Evolutionary conservation across 1,284 basidiomycete species (phyloP).

Genomic region (Schizophyllum commune): DNA sequence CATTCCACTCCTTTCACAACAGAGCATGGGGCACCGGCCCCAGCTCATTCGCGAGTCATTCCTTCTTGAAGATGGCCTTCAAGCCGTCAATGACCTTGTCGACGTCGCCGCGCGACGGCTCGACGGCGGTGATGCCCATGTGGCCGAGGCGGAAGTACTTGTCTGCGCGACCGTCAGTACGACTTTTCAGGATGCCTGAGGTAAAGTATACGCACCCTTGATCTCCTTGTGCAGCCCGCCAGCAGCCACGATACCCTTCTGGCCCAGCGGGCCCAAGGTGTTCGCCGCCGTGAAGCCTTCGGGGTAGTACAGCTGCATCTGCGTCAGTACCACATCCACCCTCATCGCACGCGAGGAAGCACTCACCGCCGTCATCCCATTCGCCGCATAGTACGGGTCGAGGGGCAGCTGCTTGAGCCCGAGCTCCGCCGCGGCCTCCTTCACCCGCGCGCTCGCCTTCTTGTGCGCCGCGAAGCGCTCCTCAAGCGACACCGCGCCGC

Average conservation of each 20-base stretch:
- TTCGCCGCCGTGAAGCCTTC: conserved; percentile 68
- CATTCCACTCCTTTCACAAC: not conserved
- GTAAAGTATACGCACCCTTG: conserved; percentile 57
- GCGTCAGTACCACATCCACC: not conserved
- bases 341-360: not conserved
- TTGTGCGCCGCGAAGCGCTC: conserved; percentile 79
- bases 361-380: conserved; percentile 85
- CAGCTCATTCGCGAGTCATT: not conserved
- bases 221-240: conserved; percentile 85
- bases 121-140: conserved; percentile 22
- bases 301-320: conserved; percentile 64
- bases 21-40: not conserved
- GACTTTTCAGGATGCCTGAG: not conserved
- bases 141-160: conserved; percentile 75
- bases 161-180: conserved; percentile 31
- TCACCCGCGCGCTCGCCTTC: conserved; percentile 68
- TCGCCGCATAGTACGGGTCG: conserved; percentile 63
- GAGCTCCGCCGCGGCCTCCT: conserved; percentile 58
- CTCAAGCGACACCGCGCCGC: conserved; percentile 54
- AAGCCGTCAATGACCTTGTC: conserved; percentile 14
- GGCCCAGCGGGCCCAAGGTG: conserved; percentile 62
- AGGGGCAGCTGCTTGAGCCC: conserved; percentile 73
- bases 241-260: conserved; percentile 77
- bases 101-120: conserved; percentile 19
- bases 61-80: conserved; percentile 15